These are phyloP conservation scores for Fusarium nisikadoi DNA, from an alignment of 2,329 filamentous ascomycete species.

Conservation along the genomic window DNA sequence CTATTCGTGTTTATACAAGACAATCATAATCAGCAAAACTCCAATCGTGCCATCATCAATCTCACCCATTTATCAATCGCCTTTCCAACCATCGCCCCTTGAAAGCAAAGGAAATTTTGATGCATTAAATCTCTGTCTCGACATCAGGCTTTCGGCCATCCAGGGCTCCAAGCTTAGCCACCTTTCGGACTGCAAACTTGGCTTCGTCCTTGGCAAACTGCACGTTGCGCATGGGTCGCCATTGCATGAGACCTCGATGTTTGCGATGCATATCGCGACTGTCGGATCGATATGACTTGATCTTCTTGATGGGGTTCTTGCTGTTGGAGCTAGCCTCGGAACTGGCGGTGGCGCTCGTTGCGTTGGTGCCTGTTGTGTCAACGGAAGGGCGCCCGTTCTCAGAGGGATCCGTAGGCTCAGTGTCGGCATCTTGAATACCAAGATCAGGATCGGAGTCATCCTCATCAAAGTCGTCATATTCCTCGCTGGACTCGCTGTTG, in stretches of 20 bases:
- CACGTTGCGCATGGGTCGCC: slow-evolving; percentile 87
- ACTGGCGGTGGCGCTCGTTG: slow-evolving; percentile 46
- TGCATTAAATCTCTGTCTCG: slow-evolving; percentile 74
- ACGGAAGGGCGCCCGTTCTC: slow-evolving; percentile 51
- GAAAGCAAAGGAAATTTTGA: neutral
- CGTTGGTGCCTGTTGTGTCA: slow-evolving; percentile 50
- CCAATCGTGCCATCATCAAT: slow-evolving; percentile 31
- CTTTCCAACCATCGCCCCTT: neutral
- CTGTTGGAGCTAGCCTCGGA: slow-evolving; percentile 51
- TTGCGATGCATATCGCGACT: slow-evolving; percentile 84
- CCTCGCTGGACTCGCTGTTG: slow-evolving; percentile 50
- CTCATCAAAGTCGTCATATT: slow-evolving; percentile 54
- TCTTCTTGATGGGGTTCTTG: slow-evolving; percentile 66
- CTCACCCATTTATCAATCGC: slow-evolving; percentile 11
- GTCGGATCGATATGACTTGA: slow-evolving; percentile 72
- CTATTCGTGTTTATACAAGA: slow-evolving; percentile 24
- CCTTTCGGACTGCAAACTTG: slow-evolving; percentile 78
- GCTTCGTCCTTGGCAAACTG: slow-evolving; percentile 91
- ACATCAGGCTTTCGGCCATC: slow-evolving; percentile 87
- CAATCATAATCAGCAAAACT: slow-evolving; percentile 19
- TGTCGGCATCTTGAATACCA: slow-evolving; percentile 67
- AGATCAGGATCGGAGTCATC: slow-evolving; percentile 61
- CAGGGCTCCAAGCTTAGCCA: slow-evolving; percentile 81
- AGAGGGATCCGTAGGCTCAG: slow-evolving; percentile 43
- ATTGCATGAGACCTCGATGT: slow-evolving; percentile 93